These are phyloP conservation scores for Rhamnella rubrinervis DNA, from an alignment of 331 rosid species.

Conservation along the genomic window DNA sequence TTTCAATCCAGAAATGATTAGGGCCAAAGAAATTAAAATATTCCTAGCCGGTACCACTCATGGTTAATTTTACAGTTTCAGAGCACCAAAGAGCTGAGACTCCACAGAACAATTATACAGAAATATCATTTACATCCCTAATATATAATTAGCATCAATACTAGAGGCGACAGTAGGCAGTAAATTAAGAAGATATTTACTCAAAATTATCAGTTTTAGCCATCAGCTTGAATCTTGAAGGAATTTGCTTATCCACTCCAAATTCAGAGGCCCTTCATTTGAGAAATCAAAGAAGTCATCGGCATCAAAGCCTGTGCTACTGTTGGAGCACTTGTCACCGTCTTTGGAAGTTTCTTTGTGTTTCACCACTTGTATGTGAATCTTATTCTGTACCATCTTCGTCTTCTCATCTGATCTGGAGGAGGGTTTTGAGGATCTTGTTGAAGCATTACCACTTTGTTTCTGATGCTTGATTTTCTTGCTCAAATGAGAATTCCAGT, in stretches of 20 bases:
- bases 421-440: not conserved
- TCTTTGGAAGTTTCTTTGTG: constrained; percentile 2
- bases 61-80: no score
- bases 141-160: no score
- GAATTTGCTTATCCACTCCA: constrained; percentile 47
- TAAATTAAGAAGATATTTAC: no score
- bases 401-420: not conserved
- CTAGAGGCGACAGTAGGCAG: no score
- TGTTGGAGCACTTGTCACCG: constrained; percentile 18
- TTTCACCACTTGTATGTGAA: not conserved
- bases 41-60: no score
- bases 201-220: not conserved
- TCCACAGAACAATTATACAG: no score
- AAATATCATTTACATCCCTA: no score
- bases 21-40: no score
- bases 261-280: constrained; percentile 34
- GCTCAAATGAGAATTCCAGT: constrained; percentile 66
- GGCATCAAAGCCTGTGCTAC: constrained; percentile 14
- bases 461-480: constrained; percentile 33
- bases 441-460: constrained; percentile 8
- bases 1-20: no score
- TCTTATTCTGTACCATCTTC: not conserved
- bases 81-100: no score
- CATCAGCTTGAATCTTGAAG: constrained; percentile 2
- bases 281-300: constrained; percentile 52